Percentiles rank a stretch among this genome's conserved stretches.
Conservation (phyloP, 352 stramenopile species). For the Peronospora tabacina region DNA sequence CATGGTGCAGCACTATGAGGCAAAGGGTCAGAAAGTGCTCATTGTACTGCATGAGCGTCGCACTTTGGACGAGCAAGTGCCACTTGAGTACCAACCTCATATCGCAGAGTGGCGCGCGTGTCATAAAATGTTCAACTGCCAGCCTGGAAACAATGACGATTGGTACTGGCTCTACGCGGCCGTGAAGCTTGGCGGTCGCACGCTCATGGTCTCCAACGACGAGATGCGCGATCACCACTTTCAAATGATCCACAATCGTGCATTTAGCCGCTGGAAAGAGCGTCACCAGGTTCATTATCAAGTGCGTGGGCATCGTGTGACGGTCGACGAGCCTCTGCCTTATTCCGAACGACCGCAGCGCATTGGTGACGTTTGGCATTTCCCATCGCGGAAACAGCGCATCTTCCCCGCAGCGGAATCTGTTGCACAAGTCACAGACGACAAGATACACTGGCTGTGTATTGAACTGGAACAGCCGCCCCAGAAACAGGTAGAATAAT, state of each 20-base stretch:
- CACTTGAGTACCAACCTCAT: slow-evolving; percentile 56
- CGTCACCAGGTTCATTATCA: slow-evolving; percentile 92
- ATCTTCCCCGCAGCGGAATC: slow-evolving; percentile 5
- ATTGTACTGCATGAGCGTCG: slow-evolving; percentile 95
- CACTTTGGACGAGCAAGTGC: slow-evolving; percentile 85
- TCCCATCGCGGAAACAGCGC: slow-evolving; percentile 25
- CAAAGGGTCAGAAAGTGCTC: slow-evolving; percentile 83
- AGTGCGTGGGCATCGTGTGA: slow-evolving; percentile 41
- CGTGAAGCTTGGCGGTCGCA: slow-evolving; percentile 69
- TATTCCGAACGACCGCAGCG: slow-evolving; percentile 59
- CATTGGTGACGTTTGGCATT: slow-evolving; percentile 59
- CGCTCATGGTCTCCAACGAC: slow-evolving; percentile 95
- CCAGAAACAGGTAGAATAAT: slow-evolving; percentile 17
- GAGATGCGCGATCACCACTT: slow-evolving; percentile 99
- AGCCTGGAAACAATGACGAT: slow-evolving; percentile 96
- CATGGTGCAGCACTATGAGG: slow-evolving; percentile 88
- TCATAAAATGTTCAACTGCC: slow-evolving; percentile 89
- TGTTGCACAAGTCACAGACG: slow-evolving; percentile 11
- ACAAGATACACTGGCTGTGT: slow-evolving; percentile 33
- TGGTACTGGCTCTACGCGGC: slow-evolving; percentile 99
- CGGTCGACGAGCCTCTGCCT: slow-evolving; percentile 44
- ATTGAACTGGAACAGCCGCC: slow-evolving; percentile 8
- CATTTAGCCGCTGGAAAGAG: slow-evolving; percentile 96
- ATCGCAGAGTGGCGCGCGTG: slow-evolving; percentile 67
- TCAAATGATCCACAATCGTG: slow-evolving; percentile 93